Conservation (phyloP, 192 early-diverging fungal species). For the Borealophlyctis nickersoniae region DNA sequence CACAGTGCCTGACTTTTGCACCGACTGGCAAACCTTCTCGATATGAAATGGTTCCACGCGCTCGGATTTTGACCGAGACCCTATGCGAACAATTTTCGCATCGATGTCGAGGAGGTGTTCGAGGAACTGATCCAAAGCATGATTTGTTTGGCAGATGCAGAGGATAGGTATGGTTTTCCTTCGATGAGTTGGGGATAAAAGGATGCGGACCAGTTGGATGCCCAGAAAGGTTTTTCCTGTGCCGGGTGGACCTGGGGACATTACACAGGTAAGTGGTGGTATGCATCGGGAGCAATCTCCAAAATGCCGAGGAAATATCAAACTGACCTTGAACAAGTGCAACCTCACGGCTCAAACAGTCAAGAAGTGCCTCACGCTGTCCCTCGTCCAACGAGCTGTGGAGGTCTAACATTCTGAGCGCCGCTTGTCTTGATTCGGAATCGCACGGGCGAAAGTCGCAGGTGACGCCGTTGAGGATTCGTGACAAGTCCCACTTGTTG, state of each 20-base stretch:
- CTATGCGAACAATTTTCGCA: slow-evolving; percentile 45
- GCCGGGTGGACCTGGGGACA: slow-evolving; percentile 43
- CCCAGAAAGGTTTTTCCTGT: slow-evolving; percentile 54
- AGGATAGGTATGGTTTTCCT: slow-evolving; percentile 37
- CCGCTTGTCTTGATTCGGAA: neutral
- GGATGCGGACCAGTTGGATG: slow-evolving; percentile 43
- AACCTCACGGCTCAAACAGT: slow-evolving; percentile 46
- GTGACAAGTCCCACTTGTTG: neutral
- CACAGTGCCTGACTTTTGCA: slow-evolving; percentile 3
- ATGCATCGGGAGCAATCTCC: slow-evolving; percentile 6
- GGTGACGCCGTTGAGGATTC: slow-evolving; percentile 5
- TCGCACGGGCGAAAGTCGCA: slow-evolving; percentile 10
- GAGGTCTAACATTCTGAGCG: neutral
- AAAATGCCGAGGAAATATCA: neutral
- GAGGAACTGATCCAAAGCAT: slow-evolving; percentile 62
- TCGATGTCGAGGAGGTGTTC: slow-evolving; percentile 46
- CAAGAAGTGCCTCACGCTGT: slow-evolving; percentile 47
- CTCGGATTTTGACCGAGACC: slow-evolving; percentile 31
- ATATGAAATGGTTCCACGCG: slow-evolving; percentile 20
- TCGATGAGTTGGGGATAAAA: slow-evolving; percentile 11
- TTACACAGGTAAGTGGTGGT: neutral
- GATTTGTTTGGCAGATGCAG: slow-evolving; percentile 58
- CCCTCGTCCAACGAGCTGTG: slow-evolving; percentile 41
- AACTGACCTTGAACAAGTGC: slow-evolving; percentile 53
- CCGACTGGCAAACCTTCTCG: neutral